Evolutionary conservation across 768 basidiomycete species (phyloP), one percentile per base, ranked within the genome.

Genomic region (Tulasnella sp.): DNA sequence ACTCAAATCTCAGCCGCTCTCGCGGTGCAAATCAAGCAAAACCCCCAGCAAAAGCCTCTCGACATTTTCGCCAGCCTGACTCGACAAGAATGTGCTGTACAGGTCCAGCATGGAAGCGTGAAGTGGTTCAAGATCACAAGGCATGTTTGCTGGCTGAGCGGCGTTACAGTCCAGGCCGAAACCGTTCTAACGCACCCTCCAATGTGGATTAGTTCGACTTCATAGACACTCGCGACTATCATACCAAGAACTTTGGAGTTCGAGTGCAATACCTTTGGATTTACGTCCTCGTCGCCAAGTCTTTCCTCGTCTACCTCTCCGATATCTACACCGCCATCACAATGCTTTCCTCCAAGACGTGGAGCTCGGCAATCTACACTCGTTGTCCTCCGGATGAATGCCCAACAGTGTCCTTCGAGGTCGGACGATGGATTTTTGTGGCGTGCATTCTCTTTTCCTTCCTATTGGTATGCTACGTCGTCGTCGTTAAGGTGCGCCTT

Each of bases 371-470:
- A 80, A 97, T 98, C 78, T 91, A 93, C 81, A 83, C 87, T 74
- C 85, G 89, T 75, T 95, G 94, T 79, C 42, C 42, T 26, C 44
- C 73, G 12, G 79, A 86, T 5, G 88, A 88, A 47, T 97, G 94
- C 79, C 70, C 70, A 26, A 87, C 90, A 78, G 90, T 95, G 75
- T 89, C 92, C 1, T 98, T 97, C 82, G 83, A 84, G 73, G 88
- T 92, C 70, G 95, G 93, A 67, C 92, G 95, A 81, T 98, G 94
- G 94, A 83, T 99, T 74, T 98, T 98, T 82, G 90, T 97, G 22
- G 94, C 94, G 62, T 98, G 96, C 81, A 98, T 99, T 86, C 90
- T 97, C 76, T 92, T 97, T 80, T 94, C 93, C n/a, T 98, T 98
- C 83, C 84, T 99, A 35, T 82, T 99, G 79, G 94, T 94, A 77